Base-by-base conservation (phyloP, 768 basidiomycete genomes). In the Leccinum obscurum region DNA sequence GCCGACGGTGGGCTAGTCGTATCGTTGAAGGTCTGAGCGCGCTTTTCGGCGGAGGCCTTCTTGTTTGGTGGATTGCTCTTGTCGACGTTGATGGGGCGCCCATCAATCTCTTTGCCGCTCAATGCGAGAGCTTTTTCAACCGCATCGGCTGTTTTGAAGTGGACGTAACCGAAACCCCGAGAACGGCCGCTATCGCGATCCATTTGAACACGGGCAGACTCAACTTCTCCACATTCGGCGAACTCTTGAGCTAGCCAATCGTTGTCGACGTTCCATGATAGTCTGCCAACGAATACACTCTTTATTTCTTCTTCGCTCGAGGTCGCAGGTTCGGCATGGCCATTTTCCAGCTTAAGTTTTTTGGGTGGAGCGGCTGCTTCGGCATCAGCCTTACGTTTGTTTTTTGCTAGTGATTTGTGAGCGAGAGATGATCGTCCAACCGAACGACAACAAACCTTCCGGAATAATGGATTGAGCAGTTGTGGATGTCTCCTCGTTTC, bases 261-360 rank as follows among this genome's bases (percentile, higher is more conserved):
- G 72, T 93, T 90, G 79, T 98, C 96, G 63, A 98, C 90, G 73
- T 91, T 92, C 95, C 95, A 99, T 13, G 93, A 95, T 50, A 99
- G 83, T 60, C 85, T 84, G 57, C 96, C 96, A 65, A 99, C 93
- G 70, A 95, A 98, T 67, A 98, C 83, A 41, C 89, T 87, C 68
- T 81, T 87, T 15, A 80, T 78, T 59, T 86, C 81, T 59, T 86
- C 81, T 64, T 84, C 81, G 10, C 30, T 44, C 1, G 76, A 69
- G 50, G 72, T 71, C 52, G 65, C 77, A 30, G 64, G 68, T 6
- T 73, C 71, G 15, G 75, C 74, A 32, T 75, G 75, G 58, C 80
- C 87, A 66, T 87, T 82, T 51, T 76, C 83, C 53, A 88, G 78
- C 80, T 95, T 97, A 66, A 80, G 83, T 77, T 96, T 96, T 83